These are phyloP conservation scores for Trichophyton rubrum DNA, from an alignment of 2,329 filamentous ascomycete species.

Conservation along the genomic window DNA sequence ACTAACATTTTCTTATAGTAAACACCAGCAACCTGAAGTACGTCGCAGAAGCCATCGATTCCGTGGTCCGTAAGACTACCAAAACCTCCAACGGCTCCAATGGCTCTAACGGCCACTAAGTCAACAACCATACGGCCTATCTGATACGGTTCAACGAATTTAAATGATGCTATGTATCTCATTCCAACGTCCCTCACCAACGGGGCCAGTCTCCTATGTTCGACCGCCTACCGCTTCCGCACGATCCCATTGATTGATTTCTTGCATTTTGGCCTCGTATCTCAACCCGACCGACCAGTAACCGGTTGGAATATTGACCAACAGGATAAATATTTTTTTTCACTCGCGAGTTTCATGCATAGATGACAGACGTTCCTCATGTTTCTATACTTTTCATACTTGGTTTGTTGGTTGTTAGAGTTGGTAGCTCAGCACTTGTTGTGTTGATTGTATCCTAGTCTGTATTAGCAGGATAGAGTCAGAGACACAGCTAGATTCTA, in stretches of 20 bases:
- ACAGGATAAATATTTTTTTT: neutral
- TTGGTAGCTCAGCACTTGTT: neutral
- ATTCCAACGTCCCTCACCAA: neutral
- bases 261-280: neutral
- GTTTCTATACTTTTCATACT: no score
- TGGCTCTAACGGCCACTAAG: neutral
- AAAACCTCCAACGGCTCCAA: neutral
- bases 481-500: neutral
- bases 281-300: neutral
- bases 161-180: neutral
- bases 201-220: neutral
- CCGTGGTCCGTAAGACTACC: constrained; percentile 11
- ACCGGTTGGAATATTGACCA: neutral
- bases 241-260: neutral
- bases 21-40: constrained; percentile 16
- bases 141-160: neutral
- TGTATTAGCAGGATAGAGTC: neutral
- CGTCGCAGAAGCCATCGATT: constrained; percentile 15
- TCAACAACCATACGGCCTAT: neutral
- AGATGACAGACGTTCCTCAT: neutral
- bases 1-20: constrained; percentile 9
- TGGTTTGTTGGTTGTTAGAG: neutral
- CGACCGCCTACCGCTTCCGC: neutral
- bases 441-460: neutral
- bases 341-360: neutral